phyloP scores from a whole-genome alignment of 23 red algal species.

The Cyanidioschyzon merolae region DNA sequence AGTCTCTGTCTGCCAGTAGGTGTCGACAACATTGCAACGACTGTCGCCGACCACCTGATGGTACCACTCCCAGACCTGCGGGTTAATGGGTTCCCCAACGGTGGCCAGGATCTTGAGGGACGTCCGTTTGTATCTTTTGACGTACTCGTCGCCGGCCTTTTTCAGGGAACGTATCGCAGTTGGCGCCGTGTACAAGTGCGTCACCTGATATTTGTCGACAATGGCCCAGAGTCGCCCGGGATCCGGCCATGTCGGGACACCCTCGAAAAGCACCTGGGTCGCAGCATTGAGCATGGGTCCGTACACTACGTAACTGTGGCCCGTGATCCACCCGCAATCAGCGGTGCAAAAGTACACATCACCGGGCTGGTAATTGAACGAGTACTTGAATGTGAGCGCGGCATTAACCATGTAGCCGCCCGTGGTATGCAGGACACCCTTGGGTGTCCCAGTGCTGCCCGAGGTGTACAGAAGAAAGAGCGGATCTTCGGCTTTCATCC shows the following conservation, averaged over 20 bases:
- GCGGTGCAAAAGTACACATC: constrained; percentile 97
- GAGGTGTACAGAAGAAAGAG: constrained; percentile 91
- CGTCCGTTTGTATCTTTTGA: constrained; percentile 29
- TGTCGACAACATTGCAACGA: constrained; percentile 76
- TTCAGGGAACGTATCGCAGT: constrained; percentile 89
- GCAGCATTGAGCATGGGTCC: constrained; percentile 90
- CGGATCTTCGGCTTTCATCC: constrained; percentile 90
- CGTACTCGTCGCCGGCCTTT: constrained; percentile 51
- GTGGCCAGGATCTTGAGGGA: constrained; percentile 66
- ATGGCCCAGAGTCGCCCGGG: constrained; percentile 85
- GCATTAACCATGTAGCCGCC: constrained; percentile 90
- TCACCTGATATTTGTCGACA: constrained; percentile 60
- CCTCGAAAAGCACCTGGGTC: constrained; percentile 90
- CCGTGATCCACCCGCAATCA: constrained; percentile 99
- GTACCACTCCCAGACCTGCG: constrained; percentile 95
- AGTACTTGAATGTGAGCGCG: constrained; percentile 82
- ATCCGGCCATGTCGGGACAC: constrained; percentile 73
- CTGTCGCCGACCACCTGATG: constrained; percentile 66
- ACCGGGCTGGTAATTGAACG: constrained; percentile 73
- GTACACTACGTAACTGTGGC: constrained; percentile 91
- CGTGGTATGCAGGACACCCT: constrained; percentile 79
- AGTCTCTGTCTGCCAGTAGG: constrained; percentile 99
- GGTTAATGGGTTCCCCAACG: constrained; percentile 98
- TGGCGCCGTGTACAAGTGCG: constrained; percentile 87
- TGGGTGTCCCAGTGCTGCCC: constrained; percentile 78